Evolutionary conservation across 2,329 filamentous ascomycete genomes (phyloP), one percentile per base, ranked within the genome.

Genomic region (Fusarium torreyae): DNA sequence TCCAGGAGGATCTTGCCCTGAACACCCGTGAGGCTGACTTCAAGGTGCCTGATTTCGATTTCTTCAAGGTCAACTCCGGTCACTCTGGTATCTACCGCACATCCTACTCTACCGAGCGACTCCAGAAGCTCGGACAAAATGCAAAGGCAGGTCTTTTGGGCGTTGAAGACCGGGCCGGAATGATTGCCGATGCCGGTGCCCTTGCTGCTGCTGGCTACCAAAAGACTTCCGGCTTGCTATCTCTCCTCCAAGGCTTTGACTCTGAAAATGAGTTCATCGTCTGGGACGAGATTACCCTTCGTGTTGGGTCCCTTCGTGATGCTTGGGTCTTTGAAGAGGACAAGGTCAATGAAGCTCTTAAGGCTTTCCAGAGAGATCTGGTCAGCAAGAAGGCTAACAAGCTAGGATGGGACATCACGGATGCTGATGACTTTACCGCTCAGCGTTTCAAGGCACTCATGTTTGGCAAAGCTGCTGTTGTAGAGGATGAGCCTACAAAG

Each of bases 31-130:
- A 97, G 80, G 86, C 85, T 48, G 88, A 90, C 66, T 93, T 97
- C 82, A 90, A 93, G 81, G 79, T 98, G 26, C 88, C 92, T 20
- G 88, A 92, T 75, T 82, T 91, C 53, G 93, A 97, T 75, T 98
- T 98, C 82, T 98, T 92, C 89, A 98, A 98, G 86, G 84, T 98
- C 65, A 98, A 98, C 77, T 94, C 95, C 17, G 94, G 98, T 77
- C 95, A 98, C 80, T 94, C 94, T 22, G 93, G 93, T 70, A 91
- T 98, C 68, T 98, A 97, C 84, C 90, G 95, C 63, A 98, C 94
- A 1, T 93, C 91, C 1, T 98, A 98, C 82, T 86, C 89, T 3
- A 91, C 94, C 3, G 91, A 93, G 74, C 91, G 95, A 36, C 87
- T 98, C 44, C 86, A 90, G 72, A 97, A 97, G 84, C 90, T 98